Conservation (phyloP, 1,284 basidiomycete species). For the Ustilago trichophora region DNA sequence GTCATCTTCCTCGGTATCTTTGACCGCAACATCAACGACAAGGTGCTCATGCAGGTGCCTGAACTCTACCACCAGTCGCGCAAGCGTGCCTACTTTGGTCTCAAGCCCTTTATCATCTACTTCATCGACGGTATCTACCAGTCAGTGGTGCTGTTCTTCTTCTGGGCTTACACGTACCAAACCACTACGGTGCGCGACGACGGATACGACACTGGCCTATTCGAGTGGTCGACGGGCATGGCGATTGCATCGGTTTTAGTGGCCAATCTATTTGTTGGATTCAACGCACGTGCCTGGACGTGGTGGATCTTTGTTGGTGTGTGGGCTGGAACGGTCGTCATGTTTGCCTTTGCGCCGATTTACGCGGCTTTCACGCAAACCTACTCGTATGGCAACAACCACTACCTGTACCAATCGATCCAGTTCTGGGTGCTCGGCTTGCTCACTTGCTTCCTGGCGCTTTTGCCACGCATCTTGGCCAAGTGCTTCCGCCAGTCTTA, state of each 20-base stretch:
- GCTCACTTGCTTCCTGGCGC: slow-evolving; percentile 76
- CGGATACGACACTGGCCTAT: slow-evolving; percentile 80
- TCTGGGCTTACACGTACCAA: slow-evolving; percentile 83
- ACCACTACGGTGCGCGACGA: slow-evolving; percentile 80
- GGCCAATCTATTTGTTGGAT: slow-evolving; percentile 87
- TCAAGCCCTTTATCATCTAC: slow-evolving; percentile 79
- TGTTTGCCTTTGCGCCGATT: slow-evolving; percentile 71
- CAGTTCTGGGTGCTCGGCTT: slow-evolving; percentile 87
- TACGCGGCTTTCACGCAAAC: slow-evolving; percentile 80
- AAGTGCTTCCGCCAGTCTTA: slow-evolving; percentile 81
- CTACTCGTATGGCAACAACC: slow-evolving; percentile 68
- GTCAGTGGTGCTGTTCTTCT: slow-evolving; percentile 73
- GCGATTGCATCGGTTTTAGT: slow-evolving; percentile 82
- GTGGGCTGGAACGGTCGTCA: slow-evolving; percentile 78
- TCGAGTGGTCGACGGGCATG: slow-evolving; percentile 93
- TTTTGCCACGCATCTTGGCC: slow-evolving; percentile 81
- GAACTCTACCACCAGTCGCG: slow-evolving; percentile 88
- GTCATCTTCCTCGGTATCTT: slow-evolving; percentile 97
- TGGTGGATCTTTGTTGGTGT: slow-evolving; percentile 90
- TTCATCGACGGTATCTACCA: slow-evolving; percentile 90
- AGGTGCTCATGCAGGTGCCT: slow-evolving; percentile 89
- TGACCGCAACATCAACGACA: slow-evolving; percentile 82
- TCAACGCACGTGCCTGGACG: slow-evolving; percentile 89
- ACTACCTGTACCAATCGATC: slow-evolving; percentile 84
- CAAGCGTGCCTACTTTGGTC: slow-evolving; percentile 84